Base-by-base conservation (phyloP, 2,329 filamentous ascomycete genomes). In the Paecilomyces formosus region DNA sequence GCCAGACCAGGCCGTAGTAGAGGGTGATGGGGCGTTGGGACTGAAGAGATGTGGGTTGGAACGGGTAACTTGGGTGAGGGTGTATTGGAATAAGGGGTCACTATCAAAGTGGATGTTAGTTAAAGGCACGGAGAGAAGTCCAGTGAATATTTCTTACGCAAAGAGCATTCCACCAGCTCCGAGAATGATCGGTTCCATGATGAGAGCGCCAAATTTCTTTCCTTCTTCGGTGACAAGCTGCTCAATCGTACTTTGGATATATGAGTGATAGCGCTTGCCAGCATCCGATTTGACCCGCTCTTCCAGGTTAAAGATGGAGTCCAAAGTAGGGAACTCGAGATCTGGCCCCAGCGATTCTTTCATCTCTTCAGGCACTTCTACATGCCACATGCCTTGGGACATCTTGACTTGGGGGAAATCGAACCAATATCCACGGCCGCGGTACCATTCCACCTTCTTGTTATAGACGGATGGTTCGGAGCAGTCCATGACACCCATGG, bases 401-500 rank as follows among this genome's bases (percentile, higher is more conserved):
- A 90, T 86, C 65, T 86, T 82, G 3, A 94, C 83, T 1, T 81
- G 82, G 0, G 90, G 91, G 59, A 88, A 91, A 61, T 92, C 88
- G 57, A 94, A 87, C 91, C 91, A 95, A 67, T 85, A 82, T 0
- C 91, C 90, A 54, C 85, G 85, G 0, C 89, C 89, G 60, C 84
- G 78, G 68, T 95, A 95, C 90, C 90, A 95, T 67, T 94, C 90
- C 0, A 92, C 88, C 69, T 90, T 90, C 65, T 90, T 83, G 66
- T 95, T 95, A 71, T 82, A 95, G 0, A 84, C 83, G 33, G 84
- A 87, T 0, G 90, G 90, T 68, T 94, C 89, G 0, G 88, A 85
- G 56, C 86, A 89, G 70, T 94, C 90, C 91, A 95, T 94, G 0
- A 89, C 89, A 0, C 90, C 90, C 53, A 95, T 92, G 0, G 90